Conservation (phyloP, 1,139 yeast species). For the Zygoascus sp. region DNA sequence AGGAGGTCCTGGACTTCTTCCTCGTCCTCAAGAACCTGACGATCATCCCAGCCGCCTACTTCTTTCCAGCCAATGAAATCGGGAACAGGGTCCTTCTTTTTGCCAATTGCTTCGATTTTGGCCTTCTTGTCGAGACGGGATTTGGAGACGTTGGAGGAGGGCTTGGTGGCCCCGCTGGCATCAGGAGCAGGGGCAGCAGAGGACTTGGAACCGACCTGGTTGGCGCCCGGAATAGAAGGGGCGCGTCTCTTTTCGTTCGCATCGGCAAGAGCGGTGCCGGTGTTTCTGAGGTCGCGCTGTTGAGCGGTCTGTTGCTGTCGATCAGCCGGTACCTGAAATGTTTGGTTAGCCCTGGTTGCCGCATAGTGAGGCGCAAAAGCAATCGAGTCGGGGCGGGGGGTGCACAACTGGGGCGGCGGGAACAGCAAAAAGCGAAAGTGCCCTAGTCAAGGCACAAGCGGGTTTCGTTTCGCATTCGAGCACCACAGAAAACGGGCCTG, state of each 20-base stretch:
- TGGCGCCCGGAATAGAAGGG: constrained; percentile 6
- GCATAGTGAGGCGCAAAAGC: constrained; percentile 1
- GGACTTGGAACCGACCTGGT: constrained; percentile 3
- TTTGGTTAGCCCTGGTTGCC: neutral
- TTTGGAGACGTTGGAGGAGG: constrained; percentile 2
- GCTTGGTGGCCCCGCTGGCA: constrained; percentile 11
- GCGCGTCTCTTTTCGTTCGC: neutral
- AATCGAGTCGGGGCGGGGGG: neutral
- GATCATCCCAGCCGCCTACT: constrained; percentile 79
- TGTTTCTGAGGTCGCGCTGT: constrained; percentile 3
- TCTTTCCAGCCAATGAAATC: constrained; percentile 79
- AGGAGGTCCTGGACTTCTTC: constrained; percentile 65
- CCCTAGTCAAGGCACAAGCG: neutral
- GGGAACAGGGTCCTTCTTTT: constrained; percentile 21
- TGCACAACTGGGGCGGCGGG: neutral
- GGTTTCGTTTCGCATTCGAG: no score
- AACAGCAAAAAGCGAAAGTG: neutral
- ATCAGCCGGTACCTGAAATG: neutral
- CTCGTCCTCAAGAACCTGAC: constrained; percentile 43
- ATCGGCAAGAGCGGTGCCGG: constrained; percentile 1
- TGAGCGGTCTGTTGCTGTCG: neutral
- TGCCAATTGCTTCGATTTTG: neutral
- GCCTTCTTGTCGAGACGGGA: constrained; percentile 8
- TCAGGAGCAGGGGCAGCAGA: constrained; percentile 8
- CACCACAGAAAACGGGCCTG: no score